Evolutionary conservation across 2,329 filamentous ascomycete genomes (phyloP).

Genomic region (Sordariomycetes sp.): DNA sequence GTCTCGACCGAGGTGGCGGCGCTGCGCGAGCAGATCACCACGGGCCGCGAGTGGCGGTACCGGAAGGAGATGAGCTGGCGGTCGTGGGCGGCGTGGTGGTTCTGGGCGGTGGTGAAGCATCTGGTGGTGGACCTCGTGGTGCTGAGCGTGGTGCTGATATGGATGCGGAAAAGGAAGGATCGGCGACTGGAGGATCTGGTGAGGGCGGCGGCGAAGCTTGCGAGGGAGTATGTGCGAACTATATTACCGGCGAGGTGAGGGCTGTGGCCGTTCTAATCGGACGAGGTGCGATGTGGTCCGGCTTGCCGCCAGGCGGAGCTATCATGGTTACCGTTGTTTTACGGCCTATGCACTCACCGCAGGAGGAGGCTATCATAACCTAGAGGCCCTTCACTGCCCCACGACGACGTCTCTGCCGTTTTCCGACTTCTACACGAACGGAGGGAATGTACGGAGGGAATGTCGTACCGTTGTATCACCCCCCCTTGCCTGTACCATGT

Average conservation of each 20-base stretch:
- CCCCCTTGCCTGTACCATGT: too few relatives aligned
- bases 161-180: constrained; percentile 63
- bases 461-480: too few relatives aligned
- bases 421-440: too few relatives aligned
- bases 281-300: background rate
- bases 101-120: constrained; percentile 64
- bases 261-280: background rate
- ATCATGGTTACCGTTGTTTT: background rate
- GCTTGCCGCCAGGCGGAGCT: background rate
- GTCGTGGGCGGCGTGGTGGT: constrained; percentile 60
- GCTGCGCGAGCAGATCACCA: constrained; percentile 79
- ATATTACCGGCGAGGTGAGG: constrained; percentile 44
- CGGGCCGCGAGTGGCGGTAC: constrained; percentile 59
- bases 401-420: background rate
- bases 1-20: constrained; percentile 90
- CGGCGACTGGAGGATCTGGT: constrained; percentile 64
- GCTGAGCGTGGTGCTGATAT: constrained; percentile 55
- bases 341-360: too few relatives aligned
- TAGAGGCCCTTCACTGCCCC: too few relatives aligned
- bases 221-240: constrained; percentile 47
- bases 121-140: constrained; percentile 60
- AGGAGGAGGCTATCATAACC: background rate
- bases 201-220: constrained; percentile 46
- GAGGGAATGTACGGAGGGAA: too few relatives aligned
- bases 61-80: constrained; percentile 53